A percentile compares a stretch with the other conserved stretches of the same genome.
Evolutionary conservation across 2,329 filamentous ascomycete species (phyloP).

Genomic region (Colletotrichum truncatum): DNA sequence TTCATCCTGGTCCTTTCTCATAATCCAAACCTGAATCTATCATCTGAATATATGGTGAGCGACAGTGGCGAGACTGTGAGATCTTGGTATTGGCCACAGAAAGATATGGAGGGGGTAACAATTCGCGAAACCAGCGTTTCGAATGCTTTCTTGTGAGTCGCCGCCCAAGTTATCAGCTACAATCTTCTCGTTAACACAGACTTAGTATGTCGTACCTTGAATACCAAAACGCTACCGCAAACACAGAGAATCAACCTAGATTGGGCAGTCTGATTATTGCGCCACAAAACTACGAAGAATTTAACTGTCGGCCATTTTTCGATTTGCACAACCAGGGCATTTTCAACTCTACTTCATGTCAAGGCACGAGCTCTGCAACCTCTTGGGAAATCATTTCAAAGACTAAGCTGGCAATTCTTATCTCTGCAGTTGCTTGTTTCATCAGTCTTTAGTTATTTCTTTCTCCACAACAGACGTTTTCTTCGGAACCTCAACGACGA

Average conservation of each 20-base stretch:
- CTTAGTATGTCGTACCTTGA: background rate
- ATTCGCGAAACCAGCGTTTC: background rate
- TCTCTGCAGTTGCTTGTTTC: too few species aligned
- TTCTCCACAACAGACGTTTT: too few species aligned
- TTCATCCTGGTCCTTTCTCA: background rate
- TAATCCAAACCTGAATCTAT: background rate
- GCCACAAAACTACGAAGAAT: background rate
- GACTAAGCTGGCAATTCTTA: too few species aligned
- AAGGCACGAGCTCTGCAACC: background rate
- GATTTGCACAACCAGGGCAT: background rate
- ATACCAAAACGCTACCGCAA: background rate
- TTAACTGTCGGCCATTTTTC: background rate
- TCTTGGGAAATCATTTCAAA: background rate
- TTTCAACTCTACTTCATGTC: background rate
- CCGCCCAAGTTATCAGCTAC: background rate
- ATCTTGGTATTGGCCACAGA: constrained; percentile 1
- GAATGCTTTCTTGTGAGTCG: background rate
- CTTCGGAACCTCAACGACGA: too few species aligned
- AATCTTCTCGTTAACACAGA: background rate
- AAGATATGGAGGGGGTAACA: background rate
- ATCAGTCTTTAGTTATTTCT: too few species aligned
- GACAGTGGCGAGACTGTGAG: background rate
- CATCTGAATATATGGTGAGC: background rate
- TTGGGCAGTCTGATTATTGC: background rate
- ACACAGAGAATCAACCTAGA: background rate